A percentile compares a stretch with the other conserved stretches of the same genome.
phyloP scores from a whole-genome alignment of 1,284 basidiomycete genomes.

The Mixia osmundae region DNA sequence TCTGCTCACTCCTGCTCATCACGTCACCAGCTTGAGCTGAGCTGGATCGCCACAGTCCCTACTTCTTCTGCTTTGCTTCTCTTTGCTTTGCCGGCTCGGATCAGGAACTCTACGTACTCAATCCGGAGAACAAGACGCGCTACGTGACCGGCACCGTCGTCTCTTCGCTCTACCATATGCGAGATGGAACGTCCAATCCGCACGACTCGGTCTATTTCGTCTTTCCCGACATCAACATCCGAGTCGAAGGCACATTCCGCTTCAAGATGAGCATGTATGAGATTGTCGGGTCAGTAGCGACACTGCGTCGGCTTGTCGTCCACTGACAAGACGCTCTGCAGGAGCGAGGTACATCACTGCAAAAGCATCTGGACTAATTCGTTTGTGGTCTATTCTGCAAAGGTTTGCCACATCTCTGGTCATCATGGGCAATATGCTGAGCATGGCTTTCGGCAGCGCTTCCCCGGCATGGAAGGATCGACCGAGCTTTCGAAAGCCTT shows the following conservation, averaged over 20 bases:
- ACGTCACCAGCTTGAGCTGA: too few relatives aligned
- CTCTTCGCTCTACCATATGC: conserved; percentile 78
- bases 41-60: too few relatives aligned
- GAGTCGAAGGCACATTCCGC: conserved; percentile 66
- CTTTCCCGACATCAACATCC: conserved; percentile 23
- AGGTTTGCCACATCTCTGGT: too few relatives aligned
- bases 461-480: conserved; percentile 73
- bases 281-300: conserved; percentile 51
- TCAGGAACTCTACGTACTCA: conserved; percentile 74
- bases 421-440: too few relatives aligned
- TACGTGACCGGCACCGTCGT: conserved; percentile 76
- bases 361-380: conserved; percentile 64
- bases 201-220: conserved; percentile 53
- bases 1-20: conserved; percentile 19
- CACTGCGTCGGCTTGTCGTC: conserved; percentile 1
- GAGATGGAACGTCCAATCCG: conserved; percentile 57
- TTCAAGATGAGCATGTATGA: conserved; percentile 81
- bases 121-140: conserved; percentile 74
- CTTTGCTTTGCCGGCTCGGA: conserved; percentile 30
- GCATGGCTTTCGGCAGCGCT: too few relatives aligned
- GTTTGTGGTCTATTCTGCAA: conserved; percentile 75
- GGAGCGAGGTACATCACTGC: conserved; percentile 59
- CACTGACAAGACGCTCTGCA: background rate
- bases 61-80: conserved; percentile 82
- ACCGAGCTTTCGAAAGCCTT: conserved; percentile 74